These are phyloP conservation scores for Fraxinus cuspidata DNA, from an alignment of 257 asterid species.

Conservation along the genomic window DNA sequence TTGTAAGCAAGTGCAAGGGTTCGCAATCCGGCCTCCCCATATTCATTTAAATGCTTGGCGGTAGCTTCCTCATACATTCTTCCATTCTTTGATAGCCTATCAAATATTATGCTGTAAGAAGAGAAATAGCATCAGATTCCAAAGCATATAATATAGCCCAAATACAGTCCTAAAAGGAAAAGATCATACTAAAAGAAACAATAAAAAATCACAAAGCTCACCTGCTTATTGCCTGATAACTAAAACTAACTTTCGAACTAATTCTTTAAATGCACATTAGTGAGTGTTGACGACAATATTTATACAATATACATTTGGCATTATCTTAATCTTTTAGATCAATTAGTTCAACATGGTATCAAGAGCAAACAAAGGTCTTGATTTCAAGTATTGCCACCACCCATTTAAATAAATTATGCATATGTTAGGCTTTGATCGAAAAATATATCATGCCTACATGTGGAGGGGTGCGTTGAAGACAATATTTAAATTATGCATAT, in stretches of 20 bases:
- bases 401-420: too few relatives aligned
- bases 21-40: slow-evolving; percentile 94
- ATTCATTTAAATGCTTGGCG: slow-evolving; percentile 79
- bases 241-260: background rate
- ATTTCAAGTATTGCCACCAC: background rate
- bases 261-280: background rate
- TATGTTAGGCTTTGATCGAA: too few relatives aligned
- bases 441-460: too few relatives aligned
- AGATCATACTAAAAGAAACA: background rate
- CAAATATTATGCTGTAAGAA: slow-evolving; percentile 86
- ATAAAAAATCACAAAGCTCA: background rate
- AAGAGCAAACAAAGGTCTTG: background rate
- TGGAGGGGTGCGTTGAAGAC: background rate
- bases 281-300: background rate
- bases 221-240: background rate
- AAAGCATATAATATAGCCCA: background rate
- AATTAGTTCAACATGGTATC: background rate
- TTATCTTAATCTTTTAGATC: background rate
- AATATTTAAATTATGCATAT: background rate
- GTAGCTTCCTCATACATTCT: slow-evolving; percentile 72
- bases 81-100: slow-evolving; percentile 75
- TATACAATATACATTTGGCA: too few relatives aligned
- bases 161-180: background rate
- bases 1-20: slow-evolving; percentile 93
- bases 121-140: background rate